Evolutionary conservation across 2,329 filamentous ascomycete genomes (phyloP).

Genomic region (Zopfia rhizophila): DNA sequence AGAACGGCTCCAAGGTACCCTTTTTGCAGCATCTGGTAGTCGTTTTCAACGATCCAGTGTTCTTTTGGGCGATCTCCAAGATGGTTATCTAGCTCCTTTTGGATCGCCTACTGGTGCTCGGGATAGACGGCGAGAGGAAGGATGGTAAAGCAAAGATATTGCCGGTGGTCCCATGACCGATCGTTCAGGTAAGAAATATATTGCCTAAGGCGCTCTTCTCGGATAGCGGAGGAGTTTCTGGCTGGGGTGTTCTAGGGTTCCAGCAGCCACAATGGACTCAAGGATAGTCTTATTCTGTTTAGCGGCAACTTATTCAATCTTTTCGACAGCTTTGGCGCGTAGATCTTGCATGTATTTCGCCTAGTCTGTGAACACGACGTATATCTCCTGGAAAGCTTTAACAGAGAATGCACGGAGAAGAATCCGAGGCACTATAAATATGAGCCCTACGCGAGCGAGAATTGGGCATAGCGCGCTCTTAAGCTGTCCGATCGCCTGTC

Average conservation of each 20-base stretch:
- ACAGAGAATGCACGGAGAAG: conserved; percentile 11
- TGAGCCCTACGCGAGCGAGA: conserved; percentile 11
- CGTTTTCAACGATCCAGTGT: conserved; percentile 15
- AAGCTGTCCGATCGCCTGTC: conserved; percentile 7
- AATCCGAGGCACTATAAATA: conserved; percentile 18
- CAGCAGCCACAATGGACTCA: conserved; percentile 17
- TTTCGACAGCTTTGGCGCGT: neutral
- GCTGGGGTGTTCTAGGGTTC: no score
- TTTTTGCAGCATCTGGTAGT: conserved; percentile 15
- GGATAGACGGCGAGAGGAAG: conserved; percentile 58
- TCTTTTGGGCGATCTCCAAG: conserved; percentile 6
- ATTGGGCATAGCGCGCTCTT: conserved; percentile 20
- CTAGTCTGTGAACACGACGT: conserved; percentile 8
- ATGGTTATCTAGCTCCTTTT: conserved; percentile 48
- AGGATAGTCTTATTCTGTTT: conserved; percentile 14
- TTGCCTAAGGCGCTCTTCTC: conserved; percentile 24
- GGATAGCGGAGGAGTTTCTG: no score
- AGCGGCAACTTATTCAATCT: conserved; percentile 5
- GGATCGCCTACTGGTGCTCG: conserved; percentile 56
- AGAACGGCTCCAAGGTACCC: conserved; percentile 22
- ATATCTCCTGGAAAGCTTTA: conserved; percentile 10
- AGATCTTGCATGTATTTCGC: conserved; percentile 17
- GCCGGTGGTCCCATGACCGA: conserved; percentile 47
- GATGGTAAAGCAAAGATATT: conserved; percentile 54
- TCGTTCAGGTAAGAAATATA: conserved; percentile 23